These are phyloP conservation scores for Porphyra umbilicalis DNA, from an alignment of 31 red algal genomes.

Conservation along the genomic window DNA sequence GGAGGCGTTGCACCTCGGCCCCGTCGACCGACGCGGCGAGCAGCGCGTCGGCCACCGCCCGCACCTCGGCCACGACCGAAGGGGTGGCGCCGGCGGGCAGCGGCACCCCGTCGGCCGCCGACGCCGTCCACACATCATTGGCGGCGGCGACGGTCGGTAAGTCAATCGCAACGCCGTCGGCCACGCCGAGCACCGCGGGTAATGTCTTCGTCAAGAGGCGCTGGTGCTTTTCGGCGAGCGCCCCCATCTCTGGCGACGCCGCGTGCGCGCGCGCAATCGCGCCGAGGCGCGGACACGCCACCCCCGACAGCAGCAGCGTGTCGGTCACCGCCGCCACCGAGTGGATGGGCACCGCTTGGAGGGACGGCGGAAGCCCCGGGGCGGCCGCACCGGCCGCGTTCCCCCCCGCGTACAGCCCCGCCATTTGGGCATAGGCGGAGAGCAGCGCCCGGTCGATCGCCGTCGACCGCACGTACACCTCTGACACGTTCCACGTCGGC, in stretches of 20 bases:
- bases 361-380: conserved; percentile 32
- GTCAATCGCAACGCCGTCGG: conserved; percentile 7
- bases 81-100: conserved; percentile 28
- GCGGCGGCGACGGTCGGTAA: neutral
- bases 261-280: conserved; percentile 1
- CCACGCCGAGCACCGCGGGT: neutral
- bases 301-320: conserved; percentile 46
- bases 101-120: conserved; percentile 31
- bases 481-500: conserved; percentile 14
- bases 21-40: conserved; percentile 20
- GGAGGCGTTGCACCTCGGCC: conserved; percentile 31
- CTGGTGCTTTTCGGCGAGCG: neutral
- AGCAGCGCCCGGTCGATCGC: conserved; percentile 67
- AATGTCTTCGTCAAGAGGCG: conserved; percentile 12
- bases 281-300: conserved; percentile 39
- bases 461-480: conserved; percentile 54
- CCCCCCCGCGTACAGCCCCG: conserved; percentile 23
- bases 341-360: conserved; percentile 75
- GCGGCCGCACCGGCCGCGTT: neutral
- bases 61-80: conserved; percentile 12
- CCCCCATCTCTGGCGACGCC: conserved; percentile 3
- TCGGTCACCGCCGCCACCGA: conserved; percentile 35
- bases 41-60: conserved; percentile 39
- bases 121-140: conserved; percentile 47
- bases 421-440: conserved; percentile 35